These are phyloP conservation scores for Cryphonectria nitschkei DNA, from an alignment of 2,329 filamentous ascomycete species.

Conservation along the genomic window DNA sequence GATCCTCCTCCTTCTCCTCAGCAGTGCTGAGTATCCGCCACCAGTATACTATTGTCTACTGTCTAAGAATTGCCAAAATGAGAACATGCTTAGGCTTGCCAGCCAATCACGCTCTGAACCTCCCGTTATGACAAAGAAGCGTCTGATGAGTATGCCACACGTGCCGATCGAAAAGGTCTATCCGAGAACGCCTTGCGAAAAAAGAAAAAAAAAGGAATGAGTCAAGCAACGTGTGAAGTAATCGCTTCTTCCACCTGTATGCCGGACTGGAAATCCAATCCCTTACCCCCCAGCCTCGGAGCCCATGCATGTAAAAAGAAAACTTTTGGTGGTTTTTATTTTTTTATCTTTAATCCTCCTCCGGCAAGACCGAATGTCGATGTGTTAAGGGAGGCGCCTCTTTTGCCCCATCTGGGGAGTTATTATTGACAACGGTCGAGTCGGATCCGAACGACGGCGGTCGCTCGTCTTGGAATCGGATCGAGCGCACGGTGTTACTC, in stretches of 20 bases:
- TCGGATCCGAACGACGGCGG: slow-evolving; percentile 27
- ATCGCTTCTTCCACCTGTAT: slow-evolving; percentile 16
- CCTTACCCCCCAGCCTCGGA: not conserved
- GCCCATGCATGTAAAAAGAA: not conserved
- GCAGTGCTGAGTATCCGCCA: slow-evolving; percentile 6
- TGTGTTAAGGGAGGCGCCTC: not conserved
- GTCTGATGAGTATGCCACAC: slow-evolving; percentile 17
- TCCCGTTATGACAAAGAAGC: not conserved
- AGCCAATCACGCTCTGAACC: slow-evolving; percentile 2
- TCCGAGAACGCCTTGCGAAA: slow-evolving; percentile 27
- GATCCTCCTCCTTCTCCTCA: not conserved
- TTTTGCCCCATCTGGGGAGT: slow-evolving; percentile 10
- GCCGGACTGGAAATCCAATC: too few species aligned
- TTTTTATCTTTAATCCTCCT: not conserved
- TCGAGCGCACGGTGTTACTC: slow-evolving; percentile 24
- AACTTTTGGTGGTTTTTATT: not conserved
- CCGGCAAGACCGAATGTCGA: slow-evolving; percentile 2
- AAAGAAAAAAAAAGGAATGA: not conserved
- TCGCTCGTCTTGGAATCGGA: slow-evolving; percentile 16
- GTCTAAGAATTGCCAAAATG: slow-evolving; percentile 14
- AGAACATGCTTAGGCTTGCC: not conserved
- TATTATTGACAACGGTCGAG: slow-evolving; percentile 23
- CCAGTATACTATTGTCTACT: slow-evolving; percentile 15
- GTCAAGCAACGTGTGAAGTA: not conserved
- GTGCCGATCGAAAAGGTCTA: slow-evolving; percentile 9